These are phyloP conservation scores for Candida morakotiae DNA, from an alignment of 805 yeast species.

Conservation along the genomic window DNA sequence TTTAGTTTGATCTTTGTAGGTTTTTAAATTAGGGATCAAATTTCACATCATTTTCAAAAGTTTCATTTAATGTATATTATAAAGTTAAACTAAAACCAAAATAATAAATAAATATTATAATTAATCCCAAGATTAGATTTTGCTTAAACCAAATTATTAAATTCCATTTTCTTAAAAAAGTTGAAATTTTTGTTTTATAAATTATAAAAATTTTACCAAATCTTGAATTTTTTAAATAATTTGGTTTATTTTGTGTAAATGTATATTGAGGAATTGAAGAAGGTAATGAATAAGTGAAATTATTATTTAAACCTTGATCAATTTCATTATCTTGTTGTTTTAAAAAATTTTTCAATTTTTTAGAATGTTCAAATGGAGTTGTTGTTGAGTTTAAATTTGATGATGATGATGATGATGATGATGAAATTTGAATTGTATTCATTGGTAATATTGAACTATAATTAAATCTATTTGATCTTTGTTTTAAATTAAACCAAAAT, in stretches of 20 bases:
- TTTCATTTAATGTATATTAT: too few relatives aligned
- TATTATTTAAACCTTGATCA: not conserved
- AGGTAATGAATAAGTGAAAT: not conserved
- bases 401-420: too few relatives aligned
- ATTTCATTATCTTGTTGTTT: conserved; percentile 23
- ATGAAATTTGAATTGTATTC: not conserved
- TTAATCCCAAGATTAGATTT: conserved; percentile 13
- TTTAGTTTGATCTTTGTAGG: too few relatives aligned
- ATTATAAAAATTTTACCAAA: conserved; percentile 1
- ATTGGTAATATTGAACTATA: conserved; percentile 22
- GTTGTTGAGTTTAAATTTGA: too few relatives aligned
- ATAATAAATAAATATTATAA: conserved; percentile 19
- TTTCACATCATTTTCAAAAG: too few relatives aligned
- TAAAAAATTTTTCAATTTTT: conserved; percentile 25
- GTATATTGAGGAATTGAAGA: conserved; percentile 21
- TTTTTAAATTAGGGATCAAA: too few relatives aligned
- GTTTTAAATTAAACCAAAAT: conserved; percentile 26
- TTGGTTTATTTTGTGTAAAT: conserved; percentile 12
- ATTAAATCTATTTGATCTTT: conserved; percentile 20
- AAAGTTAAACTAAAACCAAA: conserved; percentile 19
- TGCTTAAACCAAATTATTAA: conserved; percentile 17
- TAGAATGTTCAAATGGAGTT: conserved; percentile 16
- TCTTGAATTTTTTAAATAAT: conserved; percentile 6
- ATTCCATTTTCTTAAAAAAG: conserved; percentile 18
- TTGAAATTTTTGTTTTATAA: not conserved